Evolutionary conservation across 768 basidiomycete species (phyloP).

Genomic region (Lentinula sp.): DNA sequence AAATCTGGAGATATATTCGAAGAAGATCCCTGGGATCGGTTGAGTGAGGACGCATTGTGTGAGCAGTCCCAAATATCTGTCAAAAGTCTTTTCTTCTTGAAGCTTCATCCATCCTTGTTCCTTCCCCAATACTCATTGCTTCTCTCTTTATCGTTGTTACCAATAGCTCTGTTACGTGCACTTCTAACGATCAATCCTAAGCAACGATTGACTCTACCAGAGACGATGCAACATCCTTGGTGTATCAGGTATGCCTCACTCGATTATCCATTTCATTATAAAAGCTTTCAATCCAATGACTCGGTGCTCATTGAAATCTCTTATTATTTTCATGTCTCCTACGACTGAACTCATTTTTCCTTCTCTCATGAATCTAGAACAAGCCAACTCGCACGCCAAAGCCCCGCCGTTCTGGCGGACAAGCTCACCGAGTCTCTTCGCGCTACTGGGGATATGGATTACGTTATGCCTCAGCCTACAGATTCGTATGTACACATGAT

Average conservation of each 20-base stretch:
- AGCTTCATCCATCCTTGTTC: no score
- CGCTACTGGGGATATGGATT: slow-evolving; percentile 65
- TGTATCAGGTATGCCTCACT: slow-evolving; percentile 45
- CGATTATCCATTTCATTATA: not conserved
- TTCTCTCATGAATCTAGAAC: slow-evolving; percentile 35
- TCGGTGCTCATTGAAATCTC: no score
- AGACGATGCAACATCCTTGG: slow-evolving; percentile 61
- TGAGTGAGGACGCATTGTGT: slow-evolving; percentile 59
- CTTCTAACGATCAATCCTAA: slow-evolving; percentile 69
- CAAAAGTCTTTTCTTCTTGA: no score
- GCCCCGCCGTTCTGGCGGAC: slow-evolving; percentile 53
- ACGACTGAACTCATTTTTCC: not conserved
- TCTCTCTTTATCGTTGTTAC: not conserved
- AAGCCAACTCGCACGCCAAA: slow-evolving; percentile 58
- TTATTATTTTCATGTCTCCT: no score
- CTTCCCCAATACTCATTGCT: not conserved
- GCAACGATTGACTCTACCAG: slow-evolving; percentile 57
- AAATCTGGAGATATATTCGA: slow-evolving; percentile 66
- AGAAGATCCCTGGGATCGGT: slow-evolving; percentile 74
- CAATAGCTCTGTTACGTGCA: slow-evolving; percentile 67
- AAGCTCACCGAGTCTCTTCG: slow-evolving; percentile 65
- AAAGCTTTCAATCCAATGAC: no score
- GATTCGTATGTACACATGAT: slow-evolving; percentile 12
- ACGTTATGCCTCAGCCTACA: slow-evolving; percentile 49
- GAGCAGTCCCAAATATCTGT: not conserved